Percentiles rank a stretch among this genome's conserved stretches.
Conservation (phyloP, 2,329 filamentous ascomycete species). For the Albifimbria verrucaria region DNA sequence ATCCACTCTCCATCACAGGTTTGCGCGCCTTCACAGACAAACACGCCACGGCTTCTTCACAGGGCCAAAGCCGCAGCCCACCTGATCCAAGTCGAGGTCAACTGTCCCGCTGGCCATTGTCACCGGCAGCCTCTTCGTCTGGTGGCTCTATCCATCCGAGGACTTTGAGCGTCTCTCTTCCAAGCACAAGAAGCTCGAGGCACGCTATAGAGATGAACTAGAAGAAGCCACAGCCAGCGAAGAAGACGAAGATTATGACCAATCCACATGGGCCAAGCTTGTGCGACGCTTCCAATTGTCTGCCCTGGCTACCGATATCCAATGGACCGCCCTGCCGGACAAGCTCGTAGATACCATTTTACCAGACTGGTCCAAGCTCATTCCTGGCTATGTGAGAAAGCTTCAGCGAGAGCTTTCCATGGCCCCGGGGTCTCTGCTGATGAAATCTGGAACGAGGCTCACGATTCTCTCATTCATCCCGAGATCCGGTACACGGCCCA, state of each 20-base stretch:
- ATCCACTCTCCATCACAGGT: not conserved
- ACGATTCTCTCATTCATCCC: constrained; percentile 77
- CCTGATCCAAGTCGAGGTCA: constrained; percentile 5
- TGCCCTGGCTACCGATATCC: constrained; percentile 49
- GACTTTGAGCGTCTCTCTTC: constrained; percentile 35
- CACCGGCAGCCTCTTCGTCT: constrained; percentile 35
- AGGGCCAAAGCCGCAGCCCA: constrained; percentile 15
- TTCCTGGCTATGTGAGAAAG: constrained; percentile 77
- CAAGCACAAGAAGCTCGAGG: constrained; percentile 8
- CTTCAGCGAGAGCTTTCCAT: constrained; percentile 85
- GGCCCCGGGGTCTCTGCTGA: constrained; percentile 82
- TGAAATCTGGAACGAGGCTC: constrained; percentile 90
- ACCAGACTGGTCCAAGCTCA: constrained; percentile 74
- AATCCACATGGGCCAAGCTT: constrained; percentile 47
- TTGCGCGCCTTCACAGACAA: constrained; percentile 4
- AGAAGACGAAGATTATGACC: constrained; percentile 19
- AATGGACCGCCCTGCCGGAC: constrained; percentile 54
- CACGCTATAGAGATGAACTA: constrained; percentile 8
- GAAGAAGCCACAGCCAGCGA: constrained; percentile 11
- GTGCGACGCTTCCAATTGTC: constrained; percentile 48
- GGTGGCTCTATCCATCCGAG: constrained; percentile 41
- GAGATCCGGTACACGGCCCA: constrained; percentile 80
- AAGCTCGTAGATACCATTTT: constrained; percentile 68
- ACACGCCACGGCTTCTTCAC: constrained; percentile 15
- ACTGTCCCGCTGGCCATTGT: constrained; percentile 29